A percentile compares a stretch with the other conserved stretches of the same genome.
phyloP scores from a whole-genome alignment of 441 rosid genomes.

The Syzygium malaccense region DNA sequence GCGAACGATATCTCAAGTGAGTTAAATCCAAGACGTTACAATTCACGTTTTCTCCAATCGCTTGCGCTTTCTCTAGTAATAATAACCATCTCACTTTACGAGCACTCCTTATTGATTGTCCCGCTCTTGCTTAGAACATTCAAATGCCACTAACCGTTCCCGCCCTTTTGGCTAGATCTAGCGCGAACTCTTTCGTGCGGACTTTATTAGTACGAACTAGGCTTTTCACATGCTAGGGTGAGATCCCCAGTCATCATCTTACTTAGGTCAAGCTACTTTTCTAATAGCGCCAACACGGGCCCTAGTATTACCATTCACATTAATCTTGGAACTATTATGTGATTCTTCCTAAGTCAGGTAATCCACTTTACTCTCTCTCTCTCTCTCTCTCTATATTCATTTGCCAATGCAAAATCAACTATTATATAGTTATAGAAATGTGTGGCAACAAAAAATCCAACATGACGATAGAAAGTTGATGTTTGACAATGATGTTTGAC shows the following conservation, averaged over 20 bases:
- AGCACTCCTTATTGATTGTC: neutral
- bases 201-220: neutral
- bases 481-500: neutral
- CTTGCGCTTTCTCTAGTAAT: too few species aligned
- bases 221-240: neutral
- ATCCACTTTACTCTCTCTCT: neutral
- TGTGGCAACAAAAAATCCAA: neutral
- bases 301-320: neutral
- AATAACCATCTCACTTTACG: too few species aligned
- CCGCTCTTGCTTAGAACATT: neutral
- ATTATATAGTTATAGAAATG: neutral
- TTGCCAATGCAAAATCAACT: neutral
- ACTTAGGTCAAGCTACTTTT: neutral
- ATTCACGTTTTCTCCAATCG: too few species aligned
- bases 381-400: neutral
- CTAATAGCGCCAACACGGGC: neutral
- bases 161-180: neutral
- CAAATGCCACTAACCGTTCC: neutral
- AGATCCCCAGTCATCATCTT: neutral
- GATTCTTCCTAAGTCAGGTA: neutral
- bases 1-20: too few species aligned
- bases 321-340: neutral
- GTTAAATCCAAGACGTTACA: too few species aligned
- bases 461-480: neutral
- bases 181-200: neutral